phyloP scores from a whole-genome alignment of 1,139 yeast species.

The Suhomyces maxii region DNA sequence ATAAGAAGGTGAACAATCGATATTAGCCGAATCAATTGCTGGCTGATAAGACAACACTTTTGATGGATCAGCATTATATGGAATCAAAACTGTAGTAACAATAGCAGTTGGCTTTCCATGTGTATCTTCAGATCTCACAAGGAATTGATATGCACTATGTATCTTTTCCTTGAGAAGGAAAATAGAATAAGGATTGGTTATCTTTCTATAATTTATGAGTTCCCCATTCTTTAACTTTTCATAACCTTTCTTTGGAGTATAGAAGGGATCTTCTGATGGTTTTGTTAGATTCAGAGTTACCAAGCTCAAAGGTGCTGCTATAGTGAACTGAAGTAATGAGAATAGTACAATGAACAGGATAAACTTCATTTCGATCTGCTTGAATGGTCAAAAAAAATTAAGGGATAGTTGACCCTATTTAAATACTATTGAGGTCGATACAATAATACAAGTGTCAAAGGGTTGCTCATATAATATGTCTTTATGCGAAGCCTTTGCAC shows the following conservation, averaged over 20 bases:
- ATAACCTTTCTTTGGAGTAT: constrained; percentile 25
- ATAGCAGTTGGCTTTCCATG: constrained; percentile 32
- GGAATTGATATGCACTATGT: constrained; percentile 29
- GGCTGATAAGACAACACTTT: constrained; percentile 33
- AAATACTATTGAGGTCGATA: too few species aligned
- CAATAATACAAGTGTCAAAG: too few species aligned
- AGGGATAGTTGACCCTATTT: too few species aligned
- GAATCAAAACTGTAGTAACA: constrained; percentile 33
- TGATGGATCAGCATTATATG: constrained; percentile 29
- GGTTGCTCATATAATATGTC: too few species aligned
- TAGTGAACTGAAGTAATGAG: background rate
- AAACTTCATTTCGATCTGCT: background rate
- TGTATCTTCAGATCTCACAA: constrained; percentile 34
- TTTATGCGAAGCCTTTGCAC: too few species aligned
- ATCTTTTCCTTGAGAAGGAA: background rate
- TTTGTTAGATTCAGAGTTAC: background rate
- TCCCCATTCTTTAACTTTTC: constrained; percentile 26
- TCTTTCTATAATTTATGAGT: constrained; percentile 24
- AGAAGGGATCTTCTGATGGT: constrained; percentile 17
- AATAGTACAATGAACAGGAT: background rate
- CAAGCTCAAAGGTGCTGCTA: background rate
- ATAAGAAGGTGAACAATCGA: constrained; percentile 36
- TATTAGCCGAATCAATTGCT: constrained; percentile 33
- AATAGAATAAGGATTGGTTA: background rate
- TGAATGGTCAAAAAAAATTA: too few species aligned